These are phyloP conservation scores for Aspergillus viridinutans DNA, from an alignment of 2,329 filamentous ascomycete genomes.

Conservation along the genomic window DNA sequence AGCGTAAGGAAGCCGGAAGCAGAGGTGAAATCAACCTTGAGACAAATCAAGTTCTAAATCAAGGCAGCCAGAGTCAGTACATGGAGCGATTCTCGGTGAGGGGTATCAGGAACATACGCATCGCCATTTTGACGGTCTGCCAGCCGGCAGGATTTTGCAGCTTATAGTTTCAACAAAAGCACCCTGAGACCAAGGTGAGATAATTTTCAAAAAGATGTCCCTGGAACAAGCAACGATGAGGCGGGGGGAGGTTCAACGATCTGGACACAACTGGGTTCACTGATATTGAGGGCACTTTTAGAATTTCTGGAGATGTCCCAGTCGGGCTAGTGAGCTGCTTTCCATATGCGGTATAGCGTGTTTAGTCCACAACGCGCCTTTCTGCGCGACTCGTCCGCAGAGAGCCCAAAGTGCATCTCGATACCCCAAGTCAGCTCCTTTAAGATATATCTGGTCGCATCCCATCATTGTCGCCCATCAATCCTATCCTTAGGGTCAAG, in stretches of 20 bases:
- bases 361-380: slow-evolving; percentile 22
- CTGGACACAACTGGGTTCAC: slow-evolving; percentile 14
- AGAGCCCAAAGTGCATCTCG: slow-evolving; percentile 1
- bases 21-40: slow-evolving; percentile 34
- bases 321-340: slow-evolving; percentile 38
- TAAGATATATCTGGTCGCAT: neutral
- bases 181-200: neutral
- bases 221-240: neutral
- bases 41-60: slow-evolving; percentile 45
- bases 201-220: neutral
- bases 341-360: slow-evolving; percentile 33
- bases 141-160: slow-evolving; percentile 23
- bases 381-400: slow-evolving; percentile 24
- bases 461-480: neutral
- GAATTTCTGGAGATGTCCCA: slow-evolving; percentile 33
- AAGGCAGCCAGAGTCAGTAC: slow-evolving; percentile 19
- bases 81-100: slow-evolving; percentile 27
- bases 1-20: slow-evolving; percentile 7
- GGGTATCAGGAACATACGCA: slow-evolving; percentile 42
- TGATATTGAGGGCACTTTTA: slow-evolving; percentile 20
- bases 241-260: slow-evolving; percentile 2
- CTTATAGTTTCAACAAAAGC: neutral
- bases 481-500: neutral
- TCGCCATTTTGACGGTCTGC: slow-evolving; percentile 44
- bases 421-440: neutral